phyloP scores from a whole-genome alignment of 495 filamentous ascomycete species.

The Parathielavia hyrcaniae region DNA sequence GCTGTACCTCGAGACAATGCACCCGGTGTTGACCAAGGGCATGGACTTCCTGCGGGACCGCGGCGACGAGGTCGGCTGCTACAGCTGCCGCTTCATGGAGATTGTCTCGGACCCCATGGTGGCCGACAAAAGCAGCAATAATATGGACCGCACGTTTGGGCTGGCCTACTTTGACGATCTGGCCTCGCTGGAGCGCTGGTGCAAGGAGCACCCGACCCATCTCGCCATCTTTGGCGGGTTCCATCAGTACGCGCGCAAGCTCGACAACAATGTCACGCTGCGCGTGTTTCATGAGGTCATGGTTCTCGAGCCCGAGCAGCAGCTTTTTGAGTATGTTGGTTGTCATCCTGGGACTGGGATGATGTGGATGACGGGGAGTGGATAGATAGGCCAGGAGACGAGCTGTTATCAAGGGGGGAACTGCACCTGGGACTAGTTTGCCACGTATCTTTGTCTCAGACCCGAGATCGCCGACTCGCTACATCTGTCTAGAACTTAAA shows the following conservation, averaged over 20 bases:
- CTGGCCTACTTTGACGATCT: constrained; percentile 34
- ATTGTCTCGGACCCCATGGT: constrained; percentile 22
- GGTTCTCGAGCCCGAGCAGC: constrained; percentile 32
- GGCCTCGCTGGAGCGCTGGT: constrained; percentile 32
- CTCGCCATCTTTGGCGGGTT: constrained; percentile 34
- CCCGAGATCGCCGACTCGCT: not conserved
- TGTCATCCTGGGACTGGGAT: constrained; percentile 33
- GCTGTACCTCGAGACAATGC: constrained; percentile 1
- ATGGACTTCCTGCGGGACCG: not conserved
- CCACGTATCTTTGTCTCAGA: not conserved
- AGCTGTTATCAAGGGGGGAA: no score
- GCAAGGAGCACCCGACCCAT: constrained; percentile 32
- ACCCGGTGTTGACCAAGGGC: constrained; percentile 1
- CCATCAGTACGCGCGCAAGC: constrained; percentile 26
- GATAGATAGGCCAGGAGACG: not conserved
- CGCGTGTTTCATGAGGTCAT: constrained; percentile 35
- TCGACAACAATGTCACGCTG: constrained; percentile 28
- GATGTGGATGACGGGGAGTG: constrained; percentile 20
- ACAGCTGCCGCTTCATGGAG: constrained; percentile 26
- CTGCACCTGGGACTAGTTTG: not conserved
- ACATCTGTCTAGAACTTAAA: not conserved
- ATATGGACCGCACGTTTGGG: constrained; percentile 32
- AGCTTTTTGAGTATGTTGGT: constrained; percentile 36
- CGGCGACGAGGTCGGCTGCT: not conserved
- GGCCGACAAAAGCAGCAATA: constrained; percentile 15